phyloP scores from a whole-genome alignment of 176 grass and related monocot species.

The Carex kokanica region DNA sequence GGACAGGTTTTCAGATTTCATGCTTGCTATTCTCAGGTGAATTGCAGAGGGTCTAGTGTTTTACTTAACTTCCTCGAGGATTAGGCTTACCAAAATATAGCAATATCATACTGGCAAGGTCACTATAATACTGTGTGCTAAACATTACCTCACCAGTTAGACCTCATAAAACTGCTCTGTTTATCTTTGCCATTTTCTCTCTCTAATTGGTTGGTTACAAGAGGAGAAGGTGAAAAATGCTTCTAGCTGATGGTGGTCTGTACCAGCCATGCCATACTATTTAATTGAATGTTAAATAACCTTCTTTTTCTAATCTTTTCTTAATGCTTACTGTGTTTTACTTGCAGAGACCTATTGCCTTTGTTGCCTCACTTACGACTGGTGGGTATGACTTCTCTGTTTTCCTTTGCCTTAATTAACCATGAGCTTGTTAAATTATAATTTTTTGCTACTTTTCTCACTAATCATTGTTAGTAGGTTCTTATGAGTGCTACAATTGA shows the following conservation, averaged over 20 bases:
- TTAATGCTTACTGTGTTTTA: conserved; percentile 26
- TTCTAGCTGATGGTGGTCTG: background rate
- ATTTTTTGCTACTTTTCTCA: conserved; percentile 28
- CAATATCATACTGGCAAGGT: background rate
- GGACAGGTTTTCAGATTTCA: conserved; percentile 99
- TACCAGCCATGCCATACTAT: background rate
- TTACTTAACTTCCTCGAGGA: conserved; percentile 9
- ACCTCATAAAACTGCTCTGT: background rate
- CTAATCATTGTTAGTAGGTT: conserved; percentile 48
- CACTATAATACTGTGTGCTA: background rate
- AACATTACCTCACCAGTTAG: background rate
- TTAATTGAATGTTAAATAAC: background rate
- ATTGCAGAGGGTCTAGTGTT: conserved; percentile 14
- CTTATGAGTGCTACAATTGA: conserved; percentile 97
- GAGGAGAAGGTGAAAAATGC: background rate
- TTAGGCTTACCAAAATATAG: background rate
- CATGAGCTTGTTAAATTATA: background rate
- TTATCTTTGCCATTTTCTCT: background rate
- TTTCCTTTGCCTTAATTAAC: conserved; percentile 25
- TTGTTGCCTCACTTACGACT: conserved; percentile 70
- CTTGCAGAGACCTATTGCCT: conserved; percentile 81
- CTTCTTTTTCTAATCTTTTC: background rate
- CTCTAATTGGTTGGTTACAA: background rate
- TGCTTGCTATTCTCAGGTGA: conserved; percentile 93
- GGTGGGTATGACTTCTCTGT: conserved; percentile 45